Evolutionary conservation across 2,329 filamentous ascomycete genomes (phyloP).

Genomic region (Pseudogymnoascus sp.): DNA sequence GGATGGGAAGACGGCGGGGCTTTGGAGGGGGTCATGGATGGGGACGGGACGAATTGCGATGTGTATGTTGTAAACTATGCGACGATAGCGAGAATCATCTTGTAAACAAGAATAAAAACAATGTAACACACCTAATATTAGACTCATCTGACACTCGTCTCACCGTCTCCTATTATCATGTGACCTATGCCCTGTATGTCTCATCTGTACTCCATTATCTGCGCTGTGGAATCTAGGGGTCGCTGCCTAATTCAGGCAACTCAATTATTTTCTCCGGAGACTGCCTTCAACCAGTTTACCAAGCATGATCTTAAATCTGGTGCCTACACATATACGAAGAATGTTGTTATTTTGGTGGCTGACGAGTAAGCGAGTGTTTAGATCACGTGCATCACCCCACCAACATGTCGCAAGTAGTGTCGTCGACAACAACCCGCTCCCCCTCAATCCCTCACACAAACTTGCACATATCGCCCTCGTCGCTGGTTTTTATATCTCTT

Average conservation of each 20-base stretch:
- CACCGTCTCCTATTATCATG: background rate
- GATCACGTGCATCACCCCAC: constrained; percentile 4
- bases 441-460: constrained; percentile 9
- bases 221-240: background rate
- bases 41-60: background rate
- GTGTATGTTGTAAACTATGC: constrained; percentile 4
- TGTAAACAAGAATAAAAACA: constrained; percentile 7
- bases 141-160: background rate
- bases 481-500: constrained; percentile 2
- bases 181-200: background rate
- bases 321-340: background rate
- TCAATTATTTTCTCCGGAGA: background rate
- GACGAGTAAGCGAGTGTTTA: background rate
- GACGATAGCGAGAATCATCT: background rate
- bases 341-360: constrained; percentile 6
- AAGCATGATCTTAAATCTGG: background rate
- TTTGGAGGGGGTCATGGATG: background rate
- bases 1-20: constrained; percentile 4
- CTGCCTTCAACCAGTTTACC: background rate
- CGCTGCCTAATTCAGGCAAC: background rate
- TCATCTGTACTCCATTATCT: background rate
- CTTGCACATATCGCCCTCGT: background rate
- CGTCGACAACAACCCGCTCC: constrained; percentile 8
- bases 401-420: constrained; percentile 8
- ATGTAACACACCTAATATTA: background rate